Evolutionary conservation across 495 filamentous ascomycete species (phyloP).

Genomic region (Hypomontagnella monticulosa): DNA sequence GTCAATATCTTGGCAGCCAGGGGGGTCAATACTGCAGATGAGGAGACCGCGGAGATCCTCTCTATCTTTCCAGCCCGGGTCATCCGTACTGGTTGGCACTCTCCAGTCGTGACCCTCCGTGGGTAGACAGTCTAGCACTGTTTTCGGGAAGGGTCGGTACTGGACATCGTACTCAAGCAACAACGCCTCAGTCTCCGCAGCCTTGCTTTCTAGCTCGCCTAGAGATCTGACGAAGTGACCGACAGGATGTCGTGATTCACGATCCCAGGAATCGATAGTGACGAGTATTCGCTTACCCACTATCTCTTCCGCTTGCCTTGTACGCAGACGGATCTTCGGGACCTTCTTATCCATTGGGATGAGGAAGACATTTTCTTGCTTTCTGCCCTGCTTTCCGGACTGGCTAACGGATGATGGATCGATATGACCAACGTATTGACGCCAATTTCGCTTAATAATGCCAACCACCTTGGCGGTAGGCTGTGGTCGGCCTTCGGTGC

Average conservation of each 20-base stretch:
- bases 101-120: slow-evolving; percentile 93
- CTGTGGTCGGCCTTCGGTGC: slow-evolving; percentile 79
- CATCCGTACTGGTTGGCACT: slow-evolving; percentile 77
- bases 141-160: slow-evolving; percentile 95
- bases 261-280: slow-evolving; percentile 94
- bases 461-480: slow-evolving; percentile 95
- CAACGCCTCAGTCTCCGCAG: slow-evolving; percentile 93
- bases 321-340: slow-evolving; percentile 92
- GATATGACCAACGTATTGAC: slow-evolving; percentile 95
- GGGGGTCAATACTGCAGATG: slow-evolving; percentile 96
- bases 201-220: slow-evolving; percentile 93
- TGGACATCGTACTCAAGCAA: slow-evolving; percentile 96
- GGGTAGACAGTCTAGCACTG: slow-evolving; percentile 91
- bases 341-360: slow-evolving; percentile 97
- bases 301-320: slow-evolving; percentile 86
- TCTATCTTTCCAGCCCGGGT: slow-evolving; percentile 86
- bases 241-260: slow-evolving; percentile 87
- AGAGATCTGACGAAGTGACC: slow-evolving; percentile 95
- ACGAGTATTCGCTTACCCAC: slow-evolving; percentile 93
- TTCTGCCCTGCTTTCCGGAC: slow-evolving; percentile 73
- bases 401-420: slow-evolving; percentile 84
- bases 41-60: slow-evolving; percentile 84
- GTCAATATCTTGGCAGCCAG: slow-evolving; percentile 97
- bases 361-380: slow-evolving; percentile 91
- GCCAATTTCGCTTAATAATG: slow-evolving; percentile 93